Evolutionary conservation across 768 basidiomycete genomes (phyloP).

Genomic region (Tulasnella sp.): DNA sequence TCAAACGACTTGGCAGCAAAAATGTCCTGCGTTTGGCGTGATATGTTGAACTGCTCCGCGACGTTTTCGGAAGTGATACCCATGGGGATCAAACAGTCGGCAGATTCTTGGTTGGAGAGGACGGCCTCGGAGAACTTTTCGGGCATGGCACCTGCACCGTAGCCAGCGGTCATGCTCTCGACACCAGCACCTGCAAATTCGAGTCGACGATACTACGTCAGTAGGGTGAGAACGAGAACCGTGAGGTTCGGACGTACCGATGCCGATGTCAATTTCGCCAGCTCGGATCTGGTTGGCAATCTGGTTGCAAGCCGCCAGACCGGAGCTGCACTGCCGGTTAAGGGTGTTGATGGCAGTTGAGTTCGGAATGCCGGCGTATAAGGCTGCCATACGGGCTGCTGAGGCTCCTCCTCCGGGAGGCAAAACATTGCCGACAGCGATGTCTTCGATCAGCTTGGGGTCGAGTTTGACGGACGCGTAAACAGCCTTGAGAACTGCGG

Average conservation of each 20-base stretch:
- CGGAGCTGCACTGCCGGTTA: slow-evolving; percentile 88
- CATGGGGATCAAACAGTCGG: slow-evolving; percentile 83
- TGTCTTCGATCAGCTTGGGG: slow-evolving; percentile 78
- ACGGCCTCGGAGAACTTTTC: slow-evolving; percentile 62
- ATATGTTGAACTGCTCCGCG: slow-evolving; percentile 68
- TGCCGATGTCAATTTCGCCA: slow-evolving; percentile 85
- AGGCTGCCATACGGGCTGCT: slow-evolving; percentile 79
- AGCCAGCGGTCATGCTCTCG: slow-evolving; percentile 85
- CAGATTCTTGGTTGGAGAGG: slow-evolving; percentile 61
- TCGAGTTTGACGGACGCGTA: slow-evolving; percentile 66
- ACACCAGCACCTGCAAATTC: slow-evolving; percentile 65
- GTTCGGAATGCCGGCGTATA: slow-evolving; percentile 80
- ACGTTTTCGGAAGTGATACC: slow-evolving; percentile 96
- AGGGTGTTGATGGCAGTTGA: slow-evolving; percentile 72
- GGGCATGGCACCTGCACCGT: slow-evolving; percentile 55
- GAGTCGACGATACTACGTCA: not conserved
- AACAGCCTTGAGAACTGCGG: slow-evolving; percentile 69
- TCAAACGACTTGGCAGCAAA: slow-evolving; percentile 83
- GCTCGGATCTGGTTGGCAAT: slow-evolving; percentile 74
- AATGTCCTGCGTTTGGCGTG: slow-evolving; percentile 73
- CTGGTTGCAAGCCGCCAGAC: slow-evolving; percentile 74
- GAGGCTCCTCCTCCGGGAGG: slow-evolving; percentile 80
- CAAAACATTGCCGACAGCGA: slow-evolving; percentile 83
- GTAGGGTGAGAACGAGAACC: not conserved
- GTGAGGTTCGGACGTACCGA: slow-evolving; percentile 52